Evolutionary conservation across 164 flowering plant species (phyloP).

Genomic region (Nymphaea thermarum): DNA sequence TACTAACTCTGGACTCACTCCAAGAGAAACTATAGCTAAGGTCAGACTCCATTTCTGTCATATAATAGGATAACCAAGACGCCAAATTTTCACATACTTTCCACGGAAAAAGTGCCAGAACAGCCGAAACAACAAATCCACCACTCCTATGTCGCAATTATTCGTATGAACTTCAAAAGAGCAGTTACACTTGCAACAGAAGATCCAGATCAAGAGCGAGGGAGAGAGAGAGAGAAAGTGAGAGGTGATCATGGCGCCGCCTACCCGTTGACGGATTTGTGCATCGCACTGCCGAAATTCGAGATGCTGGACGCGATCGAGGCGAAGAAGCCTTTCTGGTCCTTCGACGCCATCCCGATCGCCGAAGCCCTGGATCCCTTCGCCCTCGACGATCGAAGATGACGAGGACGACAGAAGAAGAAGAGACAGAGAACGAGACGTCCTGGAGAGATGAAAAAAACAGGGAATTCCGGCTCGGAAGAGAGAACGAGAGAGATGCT

Average conservation of each 20-base stretch:
- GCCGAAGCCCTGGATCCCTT: neutral
- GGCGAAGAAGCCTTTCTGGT: slow-evolving; percentile 35
- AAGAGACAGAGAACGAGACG: neutral
- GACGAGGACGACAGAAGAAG: neutral
- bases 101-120: no score
- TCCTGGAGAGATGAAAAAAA: neutral
- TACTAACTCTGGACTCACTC: no score
- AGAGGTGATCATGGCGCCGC: neutral
- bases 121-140: no score
- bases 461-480: neutral
- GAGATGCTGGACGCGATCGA: slow-evolving; percentile 46
- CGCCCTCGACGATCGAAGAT: neutral
- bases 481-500: neutral
- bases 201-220: neutral
- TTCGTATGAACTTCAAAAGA: no score
- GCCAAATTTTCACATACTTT: no score
- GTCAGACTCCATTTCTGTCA: no score
- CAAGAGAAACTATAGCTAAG: no score
- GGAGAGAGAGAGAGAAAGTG: no score
- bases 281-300: slow-evolving; percentile 48
- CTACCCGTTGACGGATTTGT: slow-evolving; percentile 63
- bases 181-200: no score
- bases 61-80: no score
- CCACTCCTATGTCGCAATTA: no score
- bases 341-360: slow-evolving; percentile 9